A percentile compares a stretch with the other conserved stretches of the same genome.
Evolutionary conservation across 441 rosid species (phyloP).

Genomic region (Adansonia rubrostipa): DNA sequence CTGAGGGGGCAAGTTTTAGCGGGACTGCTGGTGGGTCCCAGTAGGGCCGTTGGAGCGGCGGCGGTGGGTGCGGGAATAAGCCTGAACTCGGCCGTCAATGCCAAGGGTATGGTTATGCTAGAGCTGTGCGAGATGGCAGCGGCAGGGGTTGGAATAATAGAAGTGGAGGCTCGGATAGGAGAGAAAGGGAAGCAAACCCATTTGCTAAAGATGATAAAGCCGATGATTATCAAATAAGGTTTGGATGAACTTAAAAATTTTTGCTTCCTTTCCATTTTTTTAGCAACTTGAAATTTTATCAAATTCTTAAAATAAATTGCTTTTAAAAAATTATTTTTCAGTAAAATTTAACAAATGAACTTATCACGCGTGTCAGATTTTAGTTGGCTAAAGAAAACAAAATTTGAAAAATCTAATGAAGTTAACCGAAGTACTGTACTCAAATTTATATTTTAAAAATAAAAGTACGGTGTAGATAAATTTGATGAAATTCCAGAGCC

Average conservation of each 20-base stretch:
- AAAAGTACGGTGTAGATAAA: too few species aligned
- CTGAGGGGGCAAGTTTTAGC: slow-evolving; percentile 39
- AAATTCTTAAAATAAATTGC: too few species aligned
- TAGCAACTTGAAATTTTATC: too few species aligned
- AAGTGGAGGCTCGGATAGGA: slow-evolving; percentile 60
- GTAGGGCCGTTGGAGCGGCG: slow-evolving; percentile 10
- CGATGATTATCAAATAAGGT: slow-evolving; percentile 35
- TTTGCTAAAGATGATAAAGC: slow-evolving; percentile 60
- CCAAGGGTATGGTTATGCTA: slow-evolving; percentile 41
- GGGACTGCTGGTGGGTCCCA: slow-evolving; percentile 18
- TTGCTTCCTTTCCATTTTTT: too few species aligned
- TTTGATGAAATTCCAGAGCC: too few species aligned
- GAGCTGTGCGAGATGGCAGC: slow-evolving; percentile 37
- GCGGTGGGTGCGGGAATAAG: not conserved
- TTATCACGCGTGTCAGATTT: too few species aligned
- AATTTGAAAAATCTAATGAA: too few species aligned
- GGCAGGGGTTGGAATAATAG: slow-evolving; percentile 57
- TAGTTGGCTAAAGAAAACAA: too few species aligned
- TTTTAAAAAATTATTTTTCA: too few species aligned
- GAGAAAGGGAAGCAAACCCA: slow-evolving; percentile 81
- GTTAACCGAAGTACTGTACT: too few species aligned
- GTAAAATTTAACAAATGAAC: too few species aligned
- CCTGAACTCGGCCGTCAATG: slow-evolving; percentile 25
- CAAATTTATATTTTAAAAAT: too few species aligned
- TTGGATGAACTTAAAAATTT: slow-evolving; percentile 49